Percentiles rank a stretch among this genome's conserved stretches.
Conservation (phyloP, 2,329 filamentous ascomycete species). For the Aspergillus costaricaensis region DNA sequence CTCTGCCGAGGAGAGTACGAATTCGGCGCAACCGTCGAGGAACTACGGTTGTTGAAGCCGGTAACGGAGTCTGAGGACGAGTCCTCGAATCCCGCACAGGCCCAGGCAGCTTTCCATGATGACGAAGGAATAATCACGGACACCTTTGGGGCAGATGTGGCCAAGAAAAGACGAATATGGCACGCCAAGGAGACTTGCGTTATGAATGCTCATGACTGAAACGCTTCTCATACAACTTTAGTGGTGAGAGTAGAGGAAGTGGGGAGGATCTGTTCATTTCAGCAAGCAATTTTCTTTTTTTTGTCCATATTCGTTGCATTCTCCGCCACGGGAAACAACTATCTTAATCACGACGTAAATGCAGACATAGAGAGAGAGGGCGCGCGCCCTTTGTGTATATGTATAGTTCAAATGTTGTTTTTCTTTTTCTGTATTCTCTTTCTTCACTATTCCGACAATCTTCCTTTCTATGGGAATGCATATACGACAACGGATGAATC, state of each 20-base stretch:
- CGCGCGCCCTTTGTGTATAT: neutral
- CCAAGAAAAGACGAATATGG: conserved; percentile 47
- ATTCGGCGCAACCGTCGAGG: conserved; percentile 77
- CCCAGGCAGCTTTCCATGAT: conserved; percentile 18
- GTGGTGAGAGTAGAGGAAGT: neutral
- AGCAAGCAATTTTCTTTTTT: neutral
- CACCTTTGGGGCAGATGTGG: conserved; percentile 42
- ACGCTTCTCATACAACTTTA: neutral
- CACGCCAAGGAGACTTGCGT: conserved; percentile 48
- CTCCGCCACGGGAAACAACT: too few relatives aligned
- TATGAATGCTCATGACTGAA: conserved; percentile 41
- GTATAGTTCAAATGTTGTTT: neutral
- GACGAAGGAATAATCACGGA: conserved; percentile 37
- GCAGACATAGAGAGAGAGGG: neutral
- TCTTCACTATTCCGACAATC: neutral
- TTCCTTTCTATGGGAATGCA: neutral
- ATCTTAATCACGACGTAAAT: conserved; percentile 1
- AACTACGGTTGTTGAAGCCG: conserved; percentile 59
- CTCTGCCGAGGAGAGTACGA: conserved; percentile 83
- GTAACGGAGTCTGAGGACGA: conserved; percentile 16
- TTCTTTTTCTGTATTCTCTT: neutral
- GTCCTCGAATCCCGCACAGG: conserved; percentile 9
- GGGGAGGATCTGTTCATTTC: neutral
- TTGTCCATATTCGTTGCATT: neutral
- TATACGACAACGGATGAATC: neutral